Evolutionary conservation across 805 yeast species (phyloP), one percentile per base, ranked within the genome.

Genomic region (Zygosaccharomyces siamensis): DNA sequence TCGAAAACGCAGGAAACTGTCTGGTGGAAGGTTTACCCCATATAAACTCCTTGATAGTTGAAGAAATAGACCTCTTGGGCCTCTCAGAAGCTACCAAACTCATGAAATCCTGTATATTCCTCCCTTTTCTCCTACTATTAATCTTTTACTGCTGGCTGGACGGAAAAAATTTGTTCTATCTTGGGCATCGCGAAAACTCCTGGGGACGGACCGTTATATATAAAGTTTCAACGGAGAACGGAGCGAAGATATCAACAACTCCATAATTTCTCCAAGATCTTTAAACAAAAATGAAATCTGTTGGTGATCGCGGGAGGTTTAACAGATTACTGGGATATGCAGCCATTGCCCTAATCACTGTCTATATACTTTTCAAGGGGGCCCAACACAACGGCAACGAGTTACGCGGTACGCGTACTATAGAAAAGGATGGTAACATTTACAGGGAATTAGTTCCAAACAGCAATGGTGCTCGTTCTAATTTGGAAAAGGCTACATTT

Each of bases 401-500:
- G 12, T 12, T 26, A 4, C 10, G 6, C 37, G n/a, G 37, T 39
- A 35, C 39, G 24, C 41, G 46, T 39, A 33, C 5, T 12, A 26
- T 27, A n/a, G 27, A 38, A 23, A 16, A 26, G 26, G 36, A 30
- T 28, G 37, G 44, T 3, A 37, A 30, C 16, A 11, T 21, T 28
- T 39, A 28, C 18, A 35, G 16, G 7, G 37, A 31, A 16, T 21
- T 23, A 7, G 20, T 33, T 16, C 5, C 20, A 4, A 33, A 1
- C 21, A 33, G 7, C 4, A 14, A 14, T 8, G 20, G 11, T n/a
- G 20, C 16, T 16, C 37, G 37, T 16, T 16, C 16, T 14, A 10
- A 7, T 2, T 18, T 33, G 57, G 82, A 76, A 48, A 83, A 80
- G 64, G 96, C 95, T 12, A 82, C 95, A 1, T 86, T 88, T 66